Evolutionary conservation across 768 basidiomycete genomes (phyloP).

Genomic region (Botryobasidium botryosum): DNA sequence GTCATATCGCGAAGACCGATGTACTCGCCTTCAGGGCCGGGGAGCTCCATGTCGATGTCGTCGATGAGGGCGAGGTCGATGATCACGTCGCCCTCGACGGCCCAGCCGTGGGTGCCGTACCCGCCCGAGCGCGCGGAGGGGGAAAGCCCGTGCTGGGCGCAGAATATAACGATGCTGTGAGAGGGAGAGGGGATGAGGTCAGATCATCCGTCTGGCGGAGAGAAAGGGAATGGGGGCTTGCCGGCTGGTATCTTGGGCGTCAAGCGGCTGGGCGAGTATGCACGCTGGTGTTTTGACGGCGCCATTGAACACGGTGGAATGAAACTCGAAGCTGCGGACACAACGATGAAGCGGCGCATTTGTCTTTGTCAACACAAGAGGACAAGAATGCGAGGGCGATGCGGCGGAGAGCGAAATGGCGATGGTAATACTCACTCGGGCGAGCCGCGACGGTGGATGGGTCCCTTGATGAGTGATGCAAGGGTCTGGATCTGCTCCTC

Average conservation of each 20-base stretch:
- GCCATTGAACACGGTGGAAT: slow-evolving; percentile 49
- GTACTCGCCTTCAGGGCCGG: too few species aligned
- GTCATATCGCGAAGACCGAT: slow-evolving; percentile 48
- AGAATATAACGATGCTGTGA: slow-evolving; percentile 51
- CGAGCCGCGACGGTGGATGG: too few species aligned
- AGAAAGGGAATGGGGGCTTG: slow-evolving; percentile 23
- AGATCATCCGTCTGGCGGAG: slow-evolving; percentile 6
- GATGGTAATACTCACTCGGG: slow-evolving; percentile 2
- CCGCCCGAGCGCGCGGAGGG: slow-evolving; percentile 81
- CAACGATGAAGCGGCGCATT: too few species aligned
- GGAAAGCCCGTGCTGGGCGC: slow-evolving; percentile 46
- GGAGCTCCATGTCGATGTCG: too few species aligned
- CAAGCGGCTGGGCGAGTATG: slow-evolving; percentile 54
- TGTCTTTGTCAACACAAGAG: not conserved
- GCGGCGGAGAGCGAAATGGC: not conserved
- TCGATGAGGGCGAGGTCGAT: slow-evolving; percentile 58
- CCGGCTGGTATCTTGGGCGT: slow-evolving; percentile 71
- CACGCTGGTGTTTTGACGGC: slow-evolving; percentile 43
- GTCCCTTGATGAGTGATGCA: too few species aligned
- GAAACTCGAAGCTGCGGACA: slow-evolving; percentile 16
- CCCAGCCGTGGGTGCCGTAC: slow-evolving; percentile 82
- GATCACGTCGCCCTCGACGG: slow-evolving; percentile 72
- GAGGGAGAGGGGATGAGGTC: not conserved
- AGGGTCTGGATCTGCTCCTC: too few species aligned
- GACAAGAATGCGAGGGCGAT: not conserved